Evolutionary conservation across 352 stramenopile genomes (phyloP).

Genomic region (Globisporangium spinosum): DNA sequence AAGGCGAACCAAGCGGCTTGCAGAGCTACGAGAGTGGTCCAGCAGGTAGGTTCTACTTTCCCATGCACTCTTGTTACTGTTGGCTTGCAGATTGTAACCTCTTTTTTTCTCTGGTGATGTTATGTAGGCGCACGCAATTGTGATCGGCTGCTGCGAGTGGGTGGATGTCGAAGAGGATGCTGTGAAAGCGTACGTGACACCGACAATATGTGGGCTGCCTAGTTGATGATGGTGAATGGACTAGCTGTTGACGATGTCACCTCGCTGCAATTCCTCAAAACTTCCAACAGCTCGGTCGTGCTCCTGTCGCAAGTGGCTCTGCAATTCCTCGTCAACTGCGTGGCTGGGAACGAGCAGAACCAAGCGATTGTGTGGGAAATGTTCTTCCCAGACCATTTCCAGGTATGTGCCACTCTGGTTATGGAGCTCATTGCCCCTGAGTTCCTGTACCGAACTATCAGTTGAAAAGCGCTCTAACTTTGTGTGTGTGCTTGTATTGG

Average conservation of each 20-base stretch:
- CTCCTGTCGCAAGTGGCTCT: slow-evolving; percentile 61
- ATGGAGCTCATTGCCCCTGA: not conserved
- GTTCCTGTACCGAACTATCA: too few species aligned
- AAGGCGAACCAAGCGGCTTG: slow-evolving; percentile 50
- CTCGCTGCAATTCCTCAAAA: not conserved
- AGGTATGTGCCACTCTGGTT: slow-evolving; percentile 27
- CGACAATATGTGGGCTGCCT: not conserved
- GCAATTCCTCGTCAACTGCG: slow-evolving; percentile 72
- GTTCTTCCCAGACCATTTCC: slow-evolving; percentile 69
- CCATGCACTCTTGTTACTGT: not conserved
- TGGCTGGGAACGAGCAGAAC: slow-evolving; percentile 41
- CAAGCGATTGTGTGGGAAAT: slow-evolving; percentile 50
- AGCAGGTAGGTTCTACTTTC: not conserved
- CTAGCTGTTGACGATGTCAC: not conserved
- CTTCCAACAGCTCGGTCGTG: slow-evolving; percentile 25
- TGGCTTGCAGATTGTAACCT: not conserved
- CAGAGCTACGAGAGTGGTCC: slow-evolving; percentile 22
- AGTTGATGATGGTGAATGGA: too few species aligned
- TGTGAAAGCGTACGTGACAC: slow-evolving; percentile 18
- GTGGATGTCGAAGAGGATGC: slow-evolving; percentile 53
- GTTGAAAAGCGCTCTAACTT: not conserved
- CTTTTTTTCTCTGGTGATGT: not conserved
- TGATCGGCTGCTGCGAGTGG: slow-evolving; percentile 47
- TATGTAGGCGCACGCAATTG: slow-evolving; percentile 36
- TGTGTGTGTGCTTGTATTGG: not conserved